A percentile compares a stretch with the other conserved stretches of the same genome.
Evolutionary conservation across 2,329 filamentous ascomycete species (phyloP).

Genomic region (Fusarium pininemorale): DNA sequence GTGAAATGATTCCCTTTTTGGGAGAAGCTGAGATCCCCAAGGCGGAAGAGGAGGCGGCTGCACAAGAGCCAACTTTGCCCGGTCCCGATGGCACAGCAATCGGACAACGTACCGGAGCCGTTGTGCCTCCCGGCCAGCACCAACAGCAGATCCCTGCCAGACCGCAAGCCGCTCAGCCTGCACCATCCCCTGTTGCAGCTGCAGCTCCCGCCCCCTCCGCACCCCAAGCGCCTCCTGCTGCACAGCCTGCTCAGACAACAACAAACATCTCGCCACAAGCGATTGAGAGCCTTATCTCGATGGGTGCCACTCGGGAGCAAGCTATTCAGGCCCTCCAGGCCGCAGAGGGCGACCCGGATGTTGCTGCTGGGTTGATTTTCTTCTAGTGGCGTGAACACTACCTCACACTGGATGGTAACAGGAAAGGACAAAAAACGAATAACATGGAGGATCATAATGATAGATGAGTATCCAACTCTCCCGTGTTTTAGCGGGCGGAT

Average conservation of each 20-base stretch:
- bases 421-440: conserved; percentile 19
- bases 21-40: conserved; percentile 96
- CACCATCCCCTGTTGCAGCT: conserved; percentile 41
- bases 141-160: conserved; percentile 25
- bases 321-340: conserved; percentile 85
- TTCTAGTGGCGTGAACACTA: conserved; percentile 37
- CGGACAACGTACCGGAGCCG: conserved; percentile 82
- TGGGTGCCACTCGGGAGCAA: conserved; percentile 80
- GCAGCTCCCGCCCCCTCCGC: conserved; percentile 42
- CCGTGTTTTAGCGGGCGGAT: conserved; percentile 22
- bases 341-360: conserved; percentile 85
- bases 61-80: conserved; percentile 82
- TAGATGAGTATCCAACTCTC: conserved; percentile 31
- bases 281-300: conserved; percentile 77
- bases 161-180: conserved; percentile 38
- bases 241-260: conserved; percentile 39
- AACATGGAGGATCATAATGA: conserved; percentile 30
- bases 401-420: conserved; percentile 12
- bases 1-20: conserved; percentile 87
- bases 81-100: conserved; percentile 91
- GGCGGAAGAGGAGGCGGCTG: conserved; percentile 76
- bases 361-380: conserved; percentile 84
- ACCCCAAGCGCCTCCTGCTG: conserved; percentile 41
- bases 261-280: conserved; percentile 66
- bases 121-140: conserved; percentile 53